A percentile compares a stretch with the other conserved stretches of the same genome.
These are phyloP conservation scores for Fusarium sp. DNA, from an alignment of 2,329 filamentous ascomycete species.

Conservation along the genomic window DNA sequence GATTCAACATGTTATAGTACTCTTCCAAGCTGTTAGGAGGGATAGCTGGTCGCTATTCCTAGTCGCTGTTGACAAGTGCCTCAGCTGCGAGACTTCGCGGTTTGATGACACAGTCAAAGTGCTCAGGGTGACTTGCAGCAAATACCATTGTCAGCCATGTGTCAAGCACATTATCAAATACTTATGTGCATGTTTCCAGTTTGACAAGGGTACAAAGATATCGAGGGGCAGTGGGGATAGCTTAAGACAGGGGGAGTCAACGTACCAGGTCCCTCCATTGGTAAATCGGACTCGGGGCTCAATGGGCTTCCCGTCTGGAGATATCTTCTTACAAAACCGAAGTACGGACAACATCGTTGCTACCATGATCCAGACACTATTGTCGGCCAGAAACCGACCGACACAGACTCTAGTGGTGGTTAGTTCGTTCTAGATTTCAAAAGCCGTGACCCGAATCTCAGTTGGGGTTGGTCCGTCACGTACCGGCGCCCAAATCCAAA, in stretches of 20 bases:
- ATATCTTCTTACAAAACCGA: conserved; percentile 41
- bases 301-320: conserved; percentile 38
- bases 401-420: conserved; percentile 41
- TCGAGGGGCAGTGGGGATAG: neutral
- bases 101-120: conserved; percentile 44
- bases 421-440: neutral
- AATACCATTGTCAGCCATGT: neutral
- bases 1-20: neutral
- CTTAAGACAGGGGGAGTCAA: neutral
- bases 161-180: neutral
- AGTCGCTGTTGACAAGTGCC: conserved; percentile 19
- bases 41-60: neutral
- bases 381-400: conserved; percentile 47
- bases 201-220: neutral
- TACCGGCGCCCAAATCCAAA: conserved; percentile 49
- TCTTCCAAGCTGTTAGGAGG: neutral
- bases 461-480: neutral
- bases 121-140: conserved; percentile 43
- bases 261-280: conserved; percentile 47
- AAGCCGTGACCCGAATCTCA: neutral
- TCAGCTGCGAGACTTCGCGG: conserved; percentile 26
- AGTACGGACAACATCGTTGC: conserved; percentile 47
- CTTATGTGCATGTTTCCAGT: neutral
- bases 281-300: conserved; percentile 44
- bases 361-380: conserved; percentile 50